Conservation (phyloP, 371 early-diverging fungal genomes). For the Saksenaea oblongispora region DNA sequence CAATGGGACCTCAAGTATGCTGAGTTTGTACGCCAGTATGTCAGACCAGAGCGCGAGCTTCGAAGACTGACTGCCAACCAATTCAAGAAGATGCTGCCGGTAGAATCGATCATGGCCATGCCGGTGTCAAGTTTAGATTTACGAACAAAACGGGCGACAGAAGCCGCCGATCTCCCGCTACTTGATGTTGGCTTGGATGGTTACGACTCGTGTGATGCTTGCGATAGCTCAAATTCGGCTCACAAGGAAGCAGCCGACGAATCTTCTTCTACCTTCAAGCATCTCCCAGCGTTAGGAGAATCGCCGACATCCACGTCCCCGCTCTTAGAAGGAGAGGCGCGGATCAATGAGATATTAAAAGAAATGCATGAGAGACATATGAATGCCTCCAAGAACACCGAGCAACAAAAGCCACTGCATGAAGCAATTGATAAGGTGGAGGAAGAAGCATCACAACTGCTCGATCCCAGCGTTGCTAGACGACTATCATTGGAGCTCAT, state of each 20-base stretch:
- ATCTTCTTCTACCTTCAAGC: background rate
- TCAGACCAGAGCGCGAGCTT: conserved; percentile 76
- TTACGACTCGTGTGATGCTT: background rate
- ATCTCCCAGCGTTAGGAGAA: conserved; percentile 9
- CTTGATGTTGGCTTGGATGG: conserved; percentile 42
- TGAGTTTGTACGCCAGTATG: conserved; percentile 70
- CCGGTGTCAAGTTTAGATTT: conserved; percentile 31
- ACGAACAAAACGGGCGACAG: conserved; percentile 41
- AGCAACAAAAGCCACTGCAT: background rate
- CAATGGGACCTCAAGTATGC: conserved; percentile 85
- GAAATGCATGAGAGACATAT: conserved; percentile 3
- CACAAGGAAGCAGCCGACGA: background rate
- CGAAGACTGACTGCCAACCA: conserved; percentile 61
- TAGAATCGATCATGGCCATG: conserved; percentile 11
- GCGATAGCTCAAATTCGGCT: background rate
- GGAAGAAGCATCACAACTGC: background rate
- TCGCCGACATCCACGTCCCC: conserved; percentile 16
- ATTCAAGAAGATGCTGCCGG: conserved; percentile 65
- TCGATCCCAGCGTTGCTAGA: conserved; percentile 34
- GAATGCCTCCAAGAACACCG: background rate
- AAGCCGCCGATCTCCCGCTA: conserved; percentile 43
- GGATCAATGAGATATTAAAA: conserved; percentile 9
- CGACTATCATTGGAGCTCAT: conserved; percentile 64
- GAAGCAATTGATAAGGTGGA: background rate
- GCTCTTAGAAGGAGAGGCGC: conserved; percentile 15